Base-by-base conservation (phyloP, 192 early-diverging fungal species). In the Spizellomyces sp. region DNA sequence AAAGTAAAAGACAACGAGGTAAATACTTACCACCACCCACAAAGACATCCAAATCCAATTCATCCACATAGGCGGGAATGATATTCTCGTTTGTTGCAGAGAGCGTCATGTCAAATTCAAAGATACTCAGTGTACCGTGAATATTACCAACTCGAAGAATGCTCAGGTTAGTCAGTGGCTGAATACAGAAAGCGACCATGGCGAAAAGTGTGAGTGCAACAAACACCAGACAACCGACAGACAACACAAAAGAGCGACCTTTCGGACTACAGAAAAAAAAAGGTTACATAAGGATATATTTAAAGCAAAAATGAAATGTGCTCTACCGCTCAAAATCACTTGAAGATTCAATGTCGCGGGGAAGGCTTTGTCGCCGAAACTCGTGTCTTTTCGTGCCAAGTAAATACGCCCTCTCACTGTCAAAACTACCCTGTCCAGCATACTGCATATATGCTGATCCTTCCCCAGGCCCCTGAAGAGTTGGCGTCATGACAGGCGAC, bases 71-170 rank as follows among this genome's bases (percentile, higher is more conserved):
- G 10, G 58, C 55, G 14, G 48, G 52, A 55, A 68, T 15, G 1
- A 68, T 27, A 42, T 68, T 68, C 17, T 10, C 36, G 52, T 68
- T 68, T 15, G 52, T 50, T 7, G 52, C 66, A 42, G 54, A 50
- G 27, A 68, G 58, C 7, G 58, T 36, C 8, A 68, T n/a, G 66
- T 68, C 66, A 42, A 68, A 68, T 56, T 68, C 66, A 45, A 36
- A 68, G 36, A 52, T 14, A 27, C 19, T 27, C 4, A 43, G 21
- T 22, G 48, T 58, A 43, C 54, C 66, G 43, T 19, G 48, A 44
- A 68, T 42, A 57, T 52, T 45, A 22, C 52, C 48, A 10, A 68
- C 45, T 9, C 66, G 52, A 6, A 68, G 19, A 19, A 68, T 7
- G 17, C 48, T 19, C 19, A 68, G 10, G 19, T 44, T 15, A 4